Evolutionary conservation across 345 rosid genomes (phyloP).

Genomic region (Lenwebbia sp.): DNA sequence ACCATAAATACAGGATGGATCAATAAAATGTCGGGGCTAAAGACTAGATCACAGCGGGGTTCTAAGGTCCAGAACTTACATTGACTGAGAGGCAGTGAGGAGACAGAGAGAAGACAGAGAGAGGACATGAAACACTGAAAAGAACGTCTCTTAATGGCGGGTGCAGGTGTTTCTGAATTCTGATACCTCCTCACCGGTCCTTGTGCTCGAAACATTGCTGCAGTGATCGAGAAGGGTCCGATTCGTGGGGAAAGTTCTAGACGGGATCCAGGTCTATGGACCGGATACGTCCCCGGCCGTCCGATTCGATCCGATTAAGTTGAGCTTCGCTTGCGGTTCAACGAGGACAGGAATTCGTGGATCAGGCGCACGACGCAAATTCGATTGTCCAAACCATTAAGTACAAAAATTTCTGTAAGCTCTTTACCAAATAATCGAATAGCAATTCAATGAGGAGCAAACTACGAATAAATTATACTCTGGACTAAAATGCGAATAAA

Average conservation of each 20-base stretch:
- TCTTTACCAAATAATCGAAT: too few relatives aligned
- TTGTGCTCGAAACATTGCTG: neutral
- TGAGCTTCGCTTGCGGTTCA: too few relatives aligned
- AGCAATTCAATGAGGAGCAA: too few relatives aligned
- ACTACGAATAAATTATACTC: too few relatives aligned
- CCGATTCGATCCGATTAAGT: neutral
- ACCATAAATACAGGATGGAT: neutral
- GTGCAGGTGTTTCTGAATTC: neutral
- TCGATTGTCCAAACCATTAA: too few relatives aligned
- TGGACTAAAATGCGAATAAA: too few relatives aligned
- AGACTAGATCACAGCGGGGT: neutral
- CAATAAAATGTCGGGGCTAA: neutral
- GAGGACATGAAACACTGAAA: neutral
- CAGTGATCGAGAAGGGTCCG: neutral
- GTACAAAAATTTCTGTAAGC: too few relatives aligned
- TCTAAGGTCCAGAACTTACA: neutral
- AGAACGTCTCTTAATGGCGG: neutral
- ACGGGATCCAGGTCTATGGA: neutral
- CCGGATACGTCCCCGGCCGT: neutral
- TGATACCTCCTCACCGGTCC: neutral
- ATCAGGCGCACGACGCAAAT: too few relatives aligned
- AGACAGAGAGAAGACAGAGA: neutral
- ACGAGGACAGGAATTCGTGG: too few relatives aligned
- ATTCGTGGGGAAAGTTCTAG: neutral
- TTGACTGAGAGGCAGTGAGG: neutral